Percentiles rank a stretch among this genome's conserved stretches.
Evolutionary conservation across 2,329 filamentous ascomycete genomes (phyloP).

Genomic region (Diaporthe batatas): DNA sequence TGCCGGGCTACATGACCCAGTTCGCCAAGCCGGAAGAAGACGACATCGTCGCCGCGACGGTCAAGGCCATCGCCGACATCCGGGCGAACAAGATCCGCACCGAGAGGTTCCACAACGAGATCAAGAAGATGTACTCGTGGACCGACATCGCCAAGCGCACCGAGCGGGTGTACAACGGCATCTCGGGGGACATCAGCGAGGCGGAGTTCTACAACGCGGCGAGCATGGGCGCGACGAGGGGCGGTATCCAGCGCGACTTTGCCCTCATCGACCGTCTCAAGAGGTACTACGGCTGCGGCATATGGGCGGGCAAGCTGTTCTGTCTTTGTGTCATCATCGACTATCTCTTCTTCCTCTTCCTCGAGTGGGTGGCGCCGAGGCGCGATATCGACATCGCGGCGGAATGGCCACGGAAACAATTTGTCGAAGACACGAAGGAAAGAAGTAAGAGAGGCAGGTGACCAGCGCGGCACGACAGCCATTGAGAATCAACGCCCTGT

Average conservation of each 20-base stretch:
- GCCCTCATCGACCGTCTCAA: constrained; percentile 95
- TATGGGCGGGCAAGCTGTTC: constrained; percentile 98
- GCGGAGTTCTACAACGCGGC: constrained; percentile 85
- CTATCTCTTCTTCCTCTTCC: constrained; percentile 88
- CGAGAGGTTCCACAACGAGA: constrained; percentile 95
- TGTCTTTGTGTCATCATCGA: constrained; percentile 95
- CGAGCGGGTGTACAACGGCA: constrained; percentile 94
- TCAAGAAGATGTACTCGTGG: constrained; percentile 99
- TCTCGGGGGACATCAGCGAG: constrained; percentile 86
- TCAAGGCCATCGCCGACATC: constrained; percentile 87
- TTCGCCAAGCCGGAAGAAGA: constrained; percentile 98
- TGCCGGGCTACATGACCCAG: constrained; percentile 96
- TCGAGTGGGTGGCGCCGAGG: constrained; percentile 89
- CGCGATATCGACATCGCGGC: constrained; percentile 89
- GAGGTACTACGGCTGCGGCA: constrained; percentile 96
- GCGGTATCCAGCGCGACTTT: constrained; percentile 81
- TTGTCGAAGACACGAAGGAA: constrained; percentile 39
- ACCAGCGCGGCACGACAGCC: not conserved
- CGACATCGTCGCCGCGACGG: constrained; percentile 90
- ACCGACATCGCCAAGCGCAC: constrained; percentile 94
- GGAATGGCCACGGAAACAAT: constrained; percentile 87
- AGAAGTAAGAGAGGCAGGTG: constrained; percentile 37
- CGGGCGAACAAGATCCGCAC: constrained; percentile 89
- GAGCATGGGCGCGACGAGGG: constrained; percentile 78
- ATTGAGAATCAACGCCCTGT: not conserved